Evolutionary conservation across 805 yeast species (phyloP).

Genomic region (Ogataea allantospora): DNA sequence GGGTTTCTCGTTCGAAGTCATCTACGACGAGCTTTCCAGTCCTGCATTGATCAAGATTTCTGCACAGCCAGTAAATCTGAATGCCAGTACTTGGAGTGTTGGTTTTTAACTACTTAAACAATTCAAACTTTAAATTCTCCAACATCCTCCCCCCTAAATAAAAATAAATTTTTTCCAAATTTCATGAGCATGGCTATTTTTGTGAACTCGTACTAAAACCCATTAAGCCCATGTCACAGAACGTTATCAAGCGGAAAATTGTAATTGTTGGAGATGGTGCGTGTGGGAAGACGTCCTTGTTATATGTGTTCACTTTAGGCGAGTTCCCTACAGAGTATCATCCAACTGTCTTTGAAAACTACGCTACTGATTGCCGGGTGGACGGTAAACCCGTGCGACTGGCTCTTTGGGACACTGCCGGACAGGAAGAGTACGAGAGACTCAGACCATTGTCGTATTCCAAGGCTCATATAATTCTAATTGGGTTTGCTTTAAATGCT

Average conservation of each 20-base stretch:
- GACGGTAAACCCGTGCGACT: constrained; percentile 89
- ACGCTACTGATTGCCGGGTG: constrained; percentile 90
- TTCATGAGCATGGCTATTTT: constrained; percentile 7
- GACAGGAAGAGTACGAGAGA: constrained; percentile 93
- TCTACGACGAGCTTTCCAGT: constrained; percentile 46
- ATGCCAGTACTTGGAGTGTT: constrained; percentile 8
- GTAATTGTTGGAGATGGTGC: constrained; percentile 96
- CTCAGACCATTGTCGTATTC: constrained; percentile 85
- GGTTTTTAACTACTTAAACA: constrained; percentile 2
- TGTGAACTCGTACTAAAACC: not conserved
- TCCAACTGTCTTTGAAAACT: constrained; percentile 93
- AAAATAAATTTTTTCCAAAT: constrained; percentile 9
- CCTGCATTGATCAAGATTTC: constrained; percentile 41
- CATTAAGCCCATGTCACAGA: constrained; percentile 13
- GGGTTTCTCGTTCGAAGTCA: constrained; percentile 39
- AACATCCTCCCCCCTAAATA: not conserved
- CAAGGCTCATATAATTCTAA: constrained; percentile 79
- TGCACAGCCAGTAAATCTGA: constrained; percentile 7
- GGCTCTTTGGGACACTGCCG: constrained; percentile 95
- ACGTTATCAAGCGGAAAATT: constrained; percentile 60
- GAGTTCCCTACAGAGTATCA: constrained; percentile 91
- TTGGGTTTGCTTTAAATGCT: constrained; percentile 82
- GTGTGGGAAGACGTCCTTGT: constrained; percentile 86
- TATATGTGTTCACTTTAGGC: constrained; percentile 90
- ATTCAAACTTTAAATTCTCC: not conserved